Evolutionary conservation across 2,329 filamentous ascomycete species (phyloP), one percentile per base, ranked within the genome.

Genomic region (Arachnomyces sp.): DNA sequence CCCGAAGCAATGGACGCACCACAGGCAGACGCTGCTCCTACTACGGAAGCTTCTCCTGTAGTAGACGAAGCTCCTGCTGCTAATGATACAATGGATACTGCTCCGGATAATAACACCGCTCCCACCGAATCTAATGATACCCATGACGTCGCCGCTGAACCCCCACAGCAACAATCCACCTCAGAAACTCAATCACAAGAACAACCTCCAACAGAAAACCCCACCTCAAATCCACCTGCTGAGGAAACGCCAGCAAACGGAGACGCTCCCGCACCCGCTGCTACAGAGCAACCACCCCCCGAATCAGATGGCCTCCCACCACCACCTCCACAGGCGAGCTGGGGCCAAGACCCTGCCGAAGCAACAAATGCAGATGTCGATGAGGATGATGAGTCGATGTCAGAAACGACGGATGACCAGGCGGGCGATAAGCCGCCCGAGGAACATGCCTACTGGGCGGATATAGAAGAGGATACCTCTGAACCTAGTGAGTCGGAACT

Each of bases 401-500:
- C 20, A 25, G 20, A 25, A 5, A 9, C 9, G 20, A 5, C 20
- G 20, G 20, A 25, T 25, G 20, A 25, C 20, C 20, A 25, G 20
- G 20, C 5, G 5, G 9, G 9, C 9, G 20, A 25, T 5, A 25
- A 25, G 40, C 40, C 12, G 39, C 38, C 43, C 13, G 45, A 45
- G 15, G 64, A 66, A 37, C 55, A 60, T 49, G 61, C 66, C 18
- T 66, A 66, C 38, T 77, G 74, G 73, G 69, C 69, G 9, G 68
- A 71, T 3, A 66, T 76, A 34, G 63, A 67, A 36, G 76, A 81
- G 54, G 77, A 81, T 49, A 66, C 58, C 5, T 73, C 73, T 0
- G 54, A 58, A 2, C 75, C 77, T 5, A 70, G 73, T 41, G 73
- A 76, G 48, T 68, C 68, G 7, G 77, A 81, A 59, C 50, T 79